Conservation (phyloP, 2,329 filamentous ascomycete species). For the Coniochaeta hoffmannii region DNA sequence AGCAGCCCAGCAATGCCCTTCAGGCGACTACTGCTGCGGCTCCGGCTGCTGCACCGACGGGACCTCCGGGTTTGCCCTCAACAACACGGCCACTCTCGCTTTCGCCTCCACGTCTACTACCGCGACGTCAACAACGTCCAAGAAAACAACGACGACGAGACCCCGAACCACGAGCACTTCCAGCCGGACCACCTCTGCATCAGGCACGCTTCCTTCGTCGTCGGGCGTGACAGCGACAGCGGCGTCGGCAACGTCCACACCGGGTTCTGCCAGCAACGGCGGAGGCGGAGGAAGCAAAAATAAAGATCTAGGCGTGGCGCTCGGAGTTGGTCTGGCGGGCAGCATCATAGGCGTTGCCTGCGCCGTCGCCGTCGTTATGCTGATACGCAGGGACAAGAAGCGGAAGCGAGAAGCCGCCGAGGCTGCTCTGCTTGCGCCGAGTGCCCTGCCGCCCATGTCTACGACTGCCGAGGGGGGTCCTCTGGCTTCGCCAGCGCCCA, state of each 20-base stretch:
- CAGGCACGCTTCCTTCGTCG: background rate
- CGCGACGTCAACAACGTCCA: background rate
- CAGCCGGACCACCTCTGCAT: background rate
- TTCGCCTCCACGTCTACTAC: background rate
- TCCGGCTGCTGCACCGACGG: background rate
- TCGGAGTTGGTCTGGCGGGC: background rate
- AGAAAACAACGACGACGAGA: background rate
- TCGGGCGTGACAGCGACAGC: background rate
- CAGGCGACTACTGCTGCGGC: background rate
- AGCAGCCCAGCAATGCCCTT: background rate
- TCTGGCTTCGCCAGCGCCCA: background rate
- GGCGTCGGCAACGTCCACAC: background rate
- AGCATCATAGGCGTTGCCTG: background rate
- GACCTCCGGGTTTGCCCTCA: background rate
- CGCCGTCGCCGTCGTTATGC: background rate
- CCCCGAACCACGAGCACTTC: background rate
- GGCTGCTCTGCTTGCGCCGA: background rate
- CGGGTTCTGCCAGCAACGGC: background rate
- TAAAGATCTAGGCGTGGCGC: background rate
- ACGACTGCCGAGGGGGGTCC: too few relatives aligned
- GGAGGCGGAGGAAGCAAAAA: background rate
- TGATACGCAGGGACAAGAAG: background rate
- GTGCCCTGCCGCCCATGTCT: background rate
- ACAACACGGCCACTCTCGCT: background rate
- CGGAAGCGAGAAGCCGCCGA: background rate